Base-by-base conservation (phyloP, 2,329 filamentous ascomycete species). In the Fusarium algeriense region DNA sequence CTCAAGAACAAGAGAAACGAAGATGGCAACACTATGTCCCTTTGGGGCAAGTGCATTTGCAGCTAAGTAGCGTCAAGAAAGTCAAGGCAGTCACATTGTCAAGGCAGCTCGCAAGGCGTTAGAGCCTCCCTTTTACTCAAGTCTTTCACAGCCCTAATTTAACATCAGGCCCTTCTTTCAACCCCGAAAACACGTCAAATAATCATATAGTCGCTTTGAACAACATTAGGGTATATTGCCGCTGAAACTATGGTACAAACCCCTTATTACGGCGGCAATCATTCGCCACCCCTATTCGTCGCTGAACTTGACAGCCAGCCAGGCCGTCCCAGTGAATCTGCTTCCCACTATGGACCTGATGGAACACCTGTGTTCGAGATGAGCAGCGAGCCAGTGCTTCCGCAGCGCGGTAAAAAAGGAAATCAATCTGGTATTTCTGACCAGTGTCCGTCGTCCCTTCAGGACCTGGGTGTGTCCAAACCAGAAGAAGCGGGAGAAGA, bases 351-450 rank as follows among this genome's bases (percentile, higher is more conserved):
- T 45, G 56, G 64, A 7, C 72, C 73, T 19, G 67, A 74, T 58
- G 75, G 71, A 43, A 60, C 61, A 38, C 68, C 73, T 44, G 63
- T 77, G 55, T 81, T 79, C 46, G 80, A 81, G 60, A 80, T 81
- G 78, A 43, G 75, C 9, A 76, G 72, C 65, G 79, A 81, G 50
- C 64, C 78, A 34, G 56, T 60, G 52, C 56, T 60, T 19, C 52
- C 64, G 41, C 55, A 59, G 13, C 60, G 45, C 19, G 48, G 50
- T 26, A 55, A 61, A 26, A 58, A 28, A 20, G 49, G 49, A 26
- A 32, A 50, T 10, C 53, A 61, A 34, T 41, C 59, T 20, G 50
- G 40, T 46, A 68, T 70, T 38, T 71, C 78, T 28, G 76, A 78
- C 40, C 77, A 78, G 20, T 80, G 78, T 77, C 76, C 77, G 9